These are phyloP conservation scores for Calycina herbarum DNA, from an alignment of 2,329 filamentous ascomycete genomes.

Conservation along the genomic window DNA sequence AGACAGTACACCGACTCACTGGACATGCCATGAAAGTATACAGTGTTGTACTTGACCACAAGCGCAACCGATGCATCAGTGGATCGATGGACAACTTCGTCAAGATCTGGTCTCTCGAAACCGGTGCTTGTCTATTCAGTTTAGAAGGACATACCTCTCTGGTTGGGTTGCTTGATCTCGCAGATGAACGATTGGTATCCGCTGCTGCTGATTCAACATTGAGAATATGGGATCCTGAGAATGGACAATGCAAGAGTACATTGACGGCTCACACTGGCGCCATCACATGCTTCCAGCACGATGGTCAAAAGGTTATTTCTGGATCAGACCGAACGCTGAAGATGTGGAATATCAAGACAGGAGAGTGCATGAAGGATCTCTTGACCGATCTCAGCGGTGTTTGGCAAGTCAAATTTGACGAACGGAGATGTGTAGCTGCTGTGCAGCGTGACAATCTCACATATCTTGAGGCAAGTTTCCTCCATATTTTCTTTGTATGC, in stretches of 20 bases:
- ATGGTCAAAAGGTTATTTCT: slow-evolving; percentile 93
- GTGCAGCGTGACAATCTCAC: slow-evolving; percentile 91
- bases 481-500: slow-evolving; percentile 7
- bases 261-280: slow-evolving; percentile 93
- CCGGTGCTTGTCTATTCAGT: slow-evolving; percentile 80
- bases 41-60: slow-evolving; percentile 90
- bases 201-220: slow-evolving; percentile 94
- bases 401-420: slow-evolving; percentile 98
- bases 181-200: slow-evolving; percentile 86
- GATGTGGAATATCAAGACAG: slow-evolving; percentile 96
- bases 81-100: slow-evolving; percentile 98
- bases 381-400: slow-evolving; percentile 93
- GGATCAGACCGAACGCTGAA: slow-evolving; percentile 95
- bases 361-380: slow-evolving; percentile 89
- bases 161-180: slow-evolving; percentile 87
- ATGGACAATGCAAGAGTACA: slow-evolving; percentile 83
- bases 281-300: slow-evolving; percentile 98
- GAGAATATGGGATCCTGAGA: slow-evolving; percentile 95
- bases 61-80: slow-evolving; percentile 92
- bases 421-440: slow-evolving; percentile 90
- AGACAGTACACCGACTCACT: slow-evolving; percentile 77
- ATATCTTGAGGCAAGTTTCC: slow-evolving; percentile 81
- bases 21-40: slow-evolving; percentile 95
- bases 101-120: slow-evolving; percentile 94
- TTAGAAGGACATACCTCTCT: slow-evolving; percentile 91